Evolutionary conservation across 2,329 filamentous ascomycete species (phyloP).

Genomic region (Trichoderma gracile): DNA sequence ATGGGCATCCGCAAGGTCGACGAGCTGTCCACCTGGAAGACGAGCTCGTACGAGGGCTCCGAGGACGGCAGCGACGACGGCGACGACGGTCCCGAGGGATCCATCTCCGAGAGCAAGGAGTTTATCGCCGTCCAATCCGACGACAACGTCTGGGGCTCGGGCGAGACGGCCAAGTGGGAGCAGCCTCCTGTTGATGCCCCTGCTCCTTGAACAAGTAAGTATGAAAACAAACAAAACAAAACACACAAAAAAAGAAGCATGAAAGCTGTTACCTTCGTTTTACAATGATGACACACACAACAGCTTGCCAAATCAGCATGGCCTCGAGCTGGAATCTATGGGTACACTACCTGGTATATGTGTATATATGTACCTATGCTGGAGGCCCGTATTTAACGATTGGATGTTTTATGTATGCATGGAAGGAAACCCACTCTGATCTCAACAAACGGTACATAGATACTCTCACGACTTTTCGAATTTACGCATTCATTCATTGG

Average conservation of each 20-base stretch:
- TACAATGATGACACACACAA: not conserved
- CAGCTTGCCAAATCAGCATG: constrained; percentile 15
- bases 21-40: constrained; percentile 57
- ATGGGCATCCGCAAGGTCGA: constrained; percentile 72
- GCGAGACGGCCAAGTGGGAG: constrained; percentile 38
- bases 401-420: constrained; percentile 24
- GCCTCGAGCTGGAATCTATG: constrained; percentile 16
- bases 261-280: not conserved
- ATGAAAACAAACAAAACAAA: not conserved
- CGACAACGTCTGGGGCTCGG: constrained; percentile 45
- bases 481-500: constrained; percentile 13
- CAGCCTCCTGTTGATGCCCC: constrained; percentile 11
- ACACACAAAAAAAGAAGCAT: not conserved
- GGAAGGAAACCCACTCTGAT: constrained; percentile 20
- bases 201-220: constrained; percentile 3
- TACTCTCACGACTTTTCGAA: constrained; percentile 24
- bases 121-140: constrained; percentile 54
- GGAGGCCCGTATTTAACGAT: constrained; percentile 24
- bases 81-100: constrained; percentile 30
- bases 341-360: not conserved
- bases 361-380: not conserved
- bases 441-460: constrained; percentile 25
- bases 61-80: constrained; percentile 41
- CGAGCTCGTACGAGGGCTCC: constrained; percentile 43
- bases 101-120: constrained; percentile 41